Evolutionary conservation across 2,329 filamentous ascomycete genomes (phyloP).

Genomic region (Trichoderma harzianum): DNA sequence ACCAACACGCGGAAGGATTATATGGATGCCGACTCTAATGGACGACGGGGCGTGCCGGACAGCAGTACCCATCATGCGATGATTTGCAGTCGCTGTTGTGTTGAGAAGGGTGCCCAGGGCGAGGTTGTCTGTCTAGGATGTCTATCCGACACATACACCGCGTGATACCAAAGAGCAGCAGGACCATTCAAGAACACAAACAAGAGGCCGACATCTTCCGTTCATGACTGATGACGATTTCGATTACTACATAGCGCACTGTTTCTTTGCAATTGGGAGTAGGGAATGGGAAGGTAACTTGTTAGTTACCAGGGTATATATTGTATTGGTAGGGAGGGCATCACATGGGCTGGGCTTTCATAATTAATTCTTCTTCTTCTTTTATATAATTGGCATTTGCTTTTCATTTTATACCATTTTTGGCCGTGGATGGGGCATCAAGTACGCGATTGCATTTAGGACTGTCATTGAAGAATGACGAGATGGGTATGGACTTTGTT

Average conservation of each 20-base stretch:
- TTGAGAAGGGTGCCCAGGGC: slow-evolving; percentile 61
- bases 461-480: neutral
- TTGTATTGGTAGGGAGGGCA: neutral
- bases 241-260: neutral
- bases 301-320: neutral
- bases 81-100: slow-evolving; percentile 66
- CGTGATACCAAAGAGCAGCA: slow-evolving; percentile 23
- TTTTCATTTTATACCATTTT: neutral
- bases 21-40: slow-evolving; percentile 19
- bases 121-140: slow-evolving; percentile 66
- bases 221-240: neutral
- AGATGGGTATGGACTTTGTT: neutral
- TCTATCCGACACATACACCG: slow-evolving; percentile 43
- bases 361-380: neutral
- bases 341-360: neutral
- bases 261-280: neutral
- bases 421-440: neutral
- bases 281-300: neutral
- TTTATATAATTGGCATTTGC: neutral
- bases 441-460: neutral
- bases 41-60: slow-evolving; percentile 12
- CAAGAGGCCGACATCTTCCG: neutral
- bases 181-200: neutral
- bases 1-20: neutral
- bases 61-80: slow-evolving; percentile 47